These are phyloP conservation scores for Penicillium thymicola DNA, from an alignment of 2,329 filamentous ascomycete genomes.

Conservation along the genomic window DNA sequence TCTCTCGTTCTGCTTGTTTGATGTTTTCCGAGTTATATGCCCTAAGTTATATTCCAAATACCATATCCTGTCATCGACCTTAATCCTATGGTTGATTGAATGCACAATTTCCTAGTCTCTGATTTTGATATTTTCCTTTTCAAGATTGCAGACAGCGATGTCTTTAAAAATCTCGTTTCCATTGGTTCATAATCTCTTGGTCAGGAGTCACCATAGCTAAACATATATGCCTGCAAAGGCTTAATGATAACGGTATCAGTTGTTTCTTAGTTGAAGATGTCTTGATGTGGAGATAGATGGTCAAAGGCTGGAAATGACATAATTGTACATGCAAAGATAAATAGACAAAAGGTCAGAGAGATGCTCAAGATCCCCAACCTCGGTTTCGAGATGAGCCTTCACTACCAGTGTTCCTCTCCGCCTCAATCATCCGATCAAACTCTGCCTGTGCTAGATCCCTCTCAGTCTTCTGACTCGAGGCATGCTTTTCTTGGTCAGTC, in stretches of 20 bases:
- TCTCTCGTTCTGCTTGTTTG: constrained; percentile 7
- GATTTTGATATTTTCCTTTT: not conserved
- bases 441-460: constrained; percentile 42
- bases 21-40: not conserved
- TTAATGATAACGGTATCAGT: constrained; percentile 12
- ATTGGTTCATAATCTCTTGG: not conserved
- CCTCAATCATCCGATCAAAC: constrained; percentile 44
- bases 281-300: not conserved
- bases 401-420: constrained; percentile 32
- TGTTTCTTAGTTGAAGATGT: constrained; percentile 3
- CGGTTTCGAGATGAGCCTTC: constrained; percentile 15
- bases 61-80: not conserved
- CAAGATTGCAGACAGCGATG: constrained; percentile 7
- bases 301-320: not conserved
- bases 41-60: constrained; percentile 2
- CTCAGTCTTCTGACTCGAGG: constrained; percentile 26
- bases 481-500: constrained; percentile 14
- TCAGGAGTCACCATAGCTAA: constrained; percentile 2
- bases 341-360: not conserved
- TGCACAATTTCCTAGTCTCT: not conserved
- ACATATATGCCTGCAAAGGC: constrained; percentile 20
- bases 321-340: constrained; percentile 11
- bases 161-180: not conserved
- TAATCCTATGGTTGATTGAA: not conserved
- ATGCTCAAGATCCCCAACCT: constrained; percentile 15